Evolutionary conservation across 306 rosid genomes (phyloP).

Genomic region (Quillaja saponaria): DNA sequence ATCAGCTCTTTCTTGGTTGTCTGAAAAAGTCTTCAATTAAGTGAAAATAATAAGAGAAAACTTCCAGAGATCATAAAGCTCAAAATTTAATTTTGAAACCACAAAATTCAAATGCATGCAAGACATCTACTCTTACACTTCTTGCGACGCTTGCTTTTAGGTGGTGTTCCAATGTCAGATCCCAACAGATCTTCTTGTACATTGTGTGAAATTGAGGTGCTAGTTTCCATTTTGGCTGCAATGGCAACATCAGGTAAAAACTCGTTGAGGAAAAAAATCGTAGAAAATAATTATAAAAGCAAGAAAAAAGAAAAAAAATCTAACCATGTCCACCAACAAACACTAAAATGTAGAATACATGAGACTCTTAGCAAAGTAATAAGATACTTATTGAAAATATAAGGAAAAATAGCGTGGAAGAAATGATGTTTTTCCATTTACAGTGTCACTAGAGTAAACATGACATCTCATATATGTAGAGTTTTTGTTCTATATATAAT

Average conservation of each 20-base stretch:
- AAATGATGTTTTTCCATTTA: no score
- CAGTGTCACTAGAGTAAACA: no score
- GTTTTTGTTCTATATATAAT: no score
- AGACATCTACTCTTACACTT: slow-evolving; percentile 51
- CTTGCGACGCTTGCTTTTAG: slow-evolving; percentile 61
- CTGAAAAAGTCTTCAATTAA: slow-evolving; percentile 18
- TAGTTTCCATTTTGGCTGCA: slow-evolving; percentile 57
- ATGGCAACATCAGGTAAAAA: background rate
- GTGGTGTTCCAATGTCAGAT: slow-evolving; percentile 33
- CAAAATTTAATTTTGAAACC: background rate
- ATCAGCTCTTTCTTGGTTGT: slow-evolving; percentile 6
- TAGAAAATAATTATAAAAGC: no score
- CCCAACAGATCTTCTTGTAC: slow-evolving; percentile 26
- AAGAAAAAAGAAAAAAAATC: background rate
- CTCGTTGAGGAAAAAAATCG: no score
- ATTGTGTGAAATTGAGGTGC: slow-evolving; percentile 19
- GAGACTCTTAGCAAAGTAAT: background rate
- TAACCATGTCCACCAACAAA: no score
- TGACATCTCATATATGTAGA: no score
- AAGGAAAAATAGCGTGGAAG: no score
- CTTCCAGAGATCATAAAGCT: background rate
- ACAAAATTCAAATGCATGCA: slow-evolving; percentile 5
- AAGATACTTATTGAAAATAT: no score
- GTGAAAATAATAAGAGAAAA: background rate
- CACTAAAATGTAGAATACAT: background rate